A percentile compares a stretch with the other conserved stretches of the same genome.
These are phyloP conservation scores for Quercus gilva DNA, from an alignment of 306 rosid species.

Conservation along the genomic window DNA sequence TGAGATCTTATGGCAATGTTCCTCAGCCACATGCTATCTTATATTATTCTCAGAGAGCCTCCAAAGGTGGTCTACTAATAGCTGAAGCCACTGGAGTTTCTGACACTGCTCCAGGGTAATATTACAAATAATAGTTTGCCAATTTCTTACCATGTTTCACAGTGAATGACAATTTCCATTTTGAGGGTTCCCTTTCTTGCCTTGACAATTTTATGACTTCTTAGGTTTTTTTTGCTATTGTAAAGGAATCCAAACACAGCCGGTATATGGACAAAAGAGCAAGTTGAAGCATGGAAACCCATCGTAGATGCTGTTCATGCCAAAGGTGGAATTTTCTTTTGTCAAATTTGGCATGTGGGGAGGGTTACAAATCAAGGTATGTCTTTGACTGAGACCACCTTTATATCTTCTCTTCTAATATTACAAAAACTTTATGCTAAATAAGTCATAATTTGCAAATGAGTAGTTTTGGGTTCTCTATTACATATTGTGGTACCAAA, in stretches of 20 bases:
- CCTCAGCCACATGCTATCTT: slow-evolving; percentile 41
- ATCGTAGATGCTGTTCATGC: slow-evolving; percentile 49
- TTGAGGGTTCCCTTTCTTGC: neutral
- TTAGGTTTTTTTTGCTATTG: neutral
- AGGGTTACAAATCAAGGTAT: slow-evolving; percentile 40
- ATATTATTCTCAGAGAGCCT: slow-evolving; percentile 44
- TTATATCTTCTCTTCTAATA: neutral
- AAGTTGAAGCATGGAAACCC: slow-evolving; percentile 55
- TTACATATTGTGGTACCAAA: neutral
- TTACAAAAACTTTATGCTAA: too few relatives aligned
- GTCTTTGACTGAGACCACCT: neutral
- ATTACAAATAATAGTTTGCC: neutral
- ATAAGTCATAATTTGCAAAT: neutral
- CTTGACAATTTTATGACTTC: neutral
- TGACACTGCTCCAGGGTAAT: slow-evolving; percentile 43
- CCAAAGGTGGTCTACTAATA: slow-evolving; percentile 39
- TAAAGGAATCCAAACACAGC: slow-evolving; percentile 31
- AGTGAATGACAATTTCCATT: neutral
- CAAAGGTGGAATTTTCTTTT: slow-evolving; percentile 45
- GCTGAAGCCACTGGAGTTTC: slow-evolving; percentile 36
- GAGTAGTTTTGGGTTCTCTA: neutral
- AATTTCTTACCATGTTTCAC: neutral
- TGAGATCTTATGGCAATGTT: slow-evolving; percentile 25
- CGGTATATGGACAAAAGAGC: slow-evolving; percentile 52
- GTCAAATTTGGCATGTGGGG: slow-evolving; percentile 45